phyloP scores from a whole-genome alignment of 2,329 filamentous ascomycete genomes.

The Bipolaris gigantea region DNA sequence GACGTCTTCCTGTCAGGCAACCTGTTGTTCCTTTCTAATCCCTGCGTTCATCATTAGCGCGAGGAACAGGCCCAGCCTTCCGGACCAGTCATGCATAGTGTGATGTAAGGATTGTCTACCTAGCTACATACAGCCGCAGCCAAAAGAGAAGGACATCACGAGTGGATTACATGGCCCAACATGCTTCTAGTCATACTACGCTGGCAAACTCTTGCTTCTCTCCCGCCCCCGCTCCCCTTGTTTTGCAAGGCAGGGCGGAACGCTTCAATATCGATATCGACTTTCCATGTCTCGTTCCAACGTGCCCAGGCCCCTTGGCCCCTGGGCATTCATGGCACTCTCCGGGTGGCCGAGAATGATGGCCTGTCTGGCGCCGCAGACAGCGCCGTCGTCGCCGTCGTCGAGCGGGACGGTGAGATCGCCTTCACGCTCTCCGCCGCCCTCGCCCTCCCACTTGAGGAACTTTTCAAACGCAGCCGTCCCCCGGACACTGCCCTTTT shows the following conservation, averaged over 20 bases:
- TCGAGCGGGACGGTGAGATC: constrained; percentile 28
- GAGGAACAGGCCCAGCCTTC: neutral
- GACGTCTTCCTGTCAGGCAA: neutral
- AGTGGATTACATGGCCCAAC: neutral
- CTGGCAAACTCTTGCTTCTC: too few species aligned
- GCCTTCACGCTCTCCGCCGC: constrained; percentile 17
- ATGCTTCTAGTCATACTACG: neutral
- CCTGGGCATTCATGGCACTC: constrained; percentile 16
- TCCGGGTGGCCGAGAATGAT: constrained; percentile 29
- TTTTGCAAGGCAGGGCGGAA: neutral
- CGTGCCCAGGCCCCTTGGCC: constrained; percentile 17
- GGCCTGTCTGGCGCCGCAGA: constrained; percentile 26
- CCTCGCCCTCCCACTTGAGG: constrained; percentile 29
- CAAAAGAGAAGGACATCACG: neutral
- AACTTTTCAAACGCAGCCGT: constrained; percentile 37
- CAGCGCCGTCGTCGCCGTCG: constrained; percentile 13
- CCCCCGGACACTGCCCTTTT: constrained; percentile 35
- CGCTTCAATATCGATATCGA: constrained; percentile 6
- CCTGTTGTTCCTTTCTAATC: neutral
- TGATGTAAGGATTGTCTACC: neutral
- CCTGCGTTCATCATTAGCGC: neutral
- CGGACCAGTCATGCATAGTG: neutral
- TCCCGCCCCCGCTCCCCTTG: too few species aligned
- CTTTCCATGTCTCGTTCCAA: constrained; percentile 9
- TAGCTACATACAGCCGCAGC: neutral